These are phyloP conservation scores for Saturnispora diversa DNA, from an alignment of 805 yeast species.

Conservation along the genomic window DNA sequence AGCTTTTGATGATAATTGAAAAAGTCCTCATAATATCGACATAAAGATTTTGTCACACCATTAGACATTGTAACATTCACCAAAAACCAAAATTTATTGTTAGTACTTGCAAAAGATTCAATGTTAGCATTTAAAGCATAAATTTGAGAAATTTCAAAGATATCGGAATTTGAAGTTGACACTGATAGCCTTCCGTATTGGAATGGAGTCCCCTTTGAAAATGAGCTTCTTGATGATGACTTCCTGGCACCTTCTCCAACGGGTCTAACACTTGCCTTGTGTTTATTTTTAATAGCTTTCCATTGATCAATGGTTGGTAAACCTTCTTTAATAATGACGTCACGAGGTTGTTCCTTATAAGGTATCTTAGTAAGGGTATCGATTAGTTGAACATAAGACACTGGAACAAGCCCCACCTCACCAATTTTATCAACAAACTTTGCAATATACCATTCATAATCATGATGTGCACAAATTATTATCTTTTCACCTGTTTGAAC, in stretches of 20 bases:
- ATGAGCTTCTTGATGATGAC: conserved; percentile 9
- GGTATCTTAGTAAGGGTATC: conserved; percentile 63
- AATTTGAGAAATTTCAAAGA: conserved; percentile 10
- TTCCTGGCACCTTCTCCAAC: conserved; percentile 21
- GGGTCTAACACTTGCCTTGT: conserved; percentile 71
- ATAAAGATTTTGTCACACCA: conserved; percentile 63
- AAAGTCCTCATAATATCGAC: conserved; percentile 91
- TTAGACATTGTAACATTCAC: conserved; percentile 58
- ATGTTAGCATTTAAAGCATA: conserved; percentile 60
- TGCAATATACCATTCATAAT: conserved; percentile 95
- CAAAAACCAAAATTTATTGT: conserved; percentile 84
- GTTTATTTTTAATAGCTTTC: conserved; percentile 85
- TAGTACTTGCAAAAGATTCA: conserved; percentile 70
- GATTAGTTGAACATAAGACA: conserved; percentile 76
- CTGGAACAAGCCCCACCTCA: conserved; percentile 96
- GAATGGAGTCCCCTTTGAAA: neutral
- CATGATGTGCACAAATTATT: conserved; percentile 92
- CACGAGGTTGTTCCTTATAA: conserved; percentile 43
- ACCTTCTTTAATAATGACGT: conserved; percentile 48
- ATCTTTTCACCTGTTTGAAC: conserved; percentile 81
- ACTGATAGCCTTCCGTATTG: conserved; percentile 1
- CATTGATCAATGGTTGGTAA: conserved; percentile 94
- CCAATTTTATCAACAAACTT: conserved; percentile 92
- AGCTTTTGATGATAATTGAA: conserved; percentile 85
- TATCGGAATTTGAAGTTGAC: neutral